Base-by-base conservation (phyloP, 805 yeast species). In the Diddensiella transvaalensis region DNA sequence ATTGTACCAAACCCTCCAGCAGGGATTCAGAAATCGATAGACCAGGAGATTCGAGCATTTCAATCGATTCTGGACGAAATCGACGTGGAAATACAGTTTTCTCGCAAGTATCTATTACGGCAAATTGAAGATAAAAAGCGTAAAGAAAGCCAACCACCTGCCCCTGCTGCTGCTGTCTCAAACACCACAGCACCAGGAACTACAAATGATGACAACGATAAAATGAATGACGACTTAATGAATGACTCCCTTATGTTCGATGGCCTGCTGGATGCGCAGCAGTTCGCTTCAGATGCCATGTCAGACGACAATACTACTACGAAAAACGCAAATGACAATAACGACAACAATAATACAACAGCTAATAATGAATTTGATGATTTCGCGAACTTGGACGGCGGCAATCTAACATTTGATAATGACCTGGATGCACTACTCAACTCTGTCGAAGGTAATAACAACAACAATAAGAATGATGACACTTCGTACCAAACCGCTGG, bases 1-100 rank as follows among this genome's bases (percentile, higher is more conserved):
- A 54, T 51, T n/a, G 51, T 56, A 18, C 59, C 61, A 13, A 58
- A 58, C 46, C 60, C 60, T 3, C 58, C 60, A 1, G 40, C 55
- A 3, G 42, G 47, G 15, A 43, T 57, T 17, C 60, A 57, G 38
- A 32, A 49, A 4, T 26, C 56, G 4, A 52, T 58, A 18, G 58
- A 58, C 48, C 47, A 49, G 3, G 54, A 50, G 15, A 29, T 54
- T 3, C 40, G 44, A 11, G 23, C n/a, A 23, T 56, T 48, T 45
- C 58, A 55, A 37, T 23, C 48, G 10, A 36, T 54, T 3, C 44
- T 57, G 32, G 60, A 57, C 30, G 51, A 54, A 19, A 43, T 52
- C 22, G 60, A 57, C 17, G 42, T 50, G 8, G 53, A 50, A 42
- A 42, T 57, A 17, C 60, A 54, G 52, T 42, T 51, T 30, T 38